Evolutionary conservation across 2,329 filamentous ascomycete genomes (phyloP).

Genomic region (Colletotrichum graminicola): DNA sequence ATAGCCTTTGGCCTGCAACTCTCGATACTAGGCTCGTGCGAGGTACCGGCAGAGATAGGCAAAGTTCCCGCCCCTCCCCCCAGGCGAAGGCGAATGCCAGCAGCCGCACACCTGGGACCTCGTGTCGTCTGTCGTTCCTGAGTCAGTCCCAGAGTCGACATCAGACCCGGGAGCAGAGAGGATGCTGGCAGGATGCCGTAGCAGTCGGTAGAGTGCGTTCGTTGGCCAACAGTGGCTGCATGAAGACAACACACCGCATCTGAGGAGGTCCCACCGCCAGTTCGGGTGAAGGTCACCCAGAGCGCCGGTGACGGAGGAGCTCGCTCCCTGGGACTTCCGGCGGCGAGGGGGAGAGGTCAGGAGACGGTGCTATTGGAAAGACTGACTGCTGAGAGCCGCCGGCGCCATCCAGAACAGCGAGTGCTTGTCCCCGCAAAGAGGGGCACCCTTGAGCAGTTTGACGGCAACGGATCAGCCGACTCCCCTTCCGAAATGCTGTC

Average conservation of each 20-base stretch:
- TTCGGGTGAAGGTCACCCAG: slow-evolving; percentile 31
- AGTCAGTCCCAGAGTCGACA: neutral
- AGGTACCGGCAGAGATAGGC: slow-evolving; percentile 25
- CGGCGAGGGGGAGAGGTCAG: slow-evolving; percentile 13
- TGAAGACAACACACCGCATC: slow-evolving; percentile 1
- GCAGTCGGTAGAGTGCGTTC: neutral
- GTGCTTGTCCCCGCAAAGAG: slow-evolving; percentile 12
- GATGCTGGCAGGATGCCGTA: neutral
- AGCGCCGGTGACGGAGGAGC: slow-evolving; percentile 30
- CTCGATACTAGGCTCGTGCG: slow-evolving; percentile 33
- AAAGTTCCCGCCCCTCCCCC: slow-evolving; percentile 38
- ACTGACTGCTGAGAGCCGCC: slow-evolving; percentile 4
- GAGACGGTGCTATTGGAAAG: slow-evolving; percentile 1
- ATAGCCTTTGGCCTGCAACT: slow-evolving; percentile 35
- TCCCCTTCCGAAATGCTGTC: neutral
- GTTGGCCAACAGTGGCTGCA: neutral
- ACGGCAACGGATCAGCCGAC: slow-evolving; percentile 20
- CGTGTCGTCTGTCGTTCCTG: slow-evolving; percentile 1
- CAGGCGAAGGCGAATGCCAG: slow-evolving; percentile 24
- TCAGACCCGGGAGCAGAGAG: neutral
- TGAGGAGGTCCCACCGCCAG: slow-evolving; percentile 31
- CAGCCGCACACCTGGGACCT: neutral
- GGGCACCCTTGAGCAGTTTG: slow-evolving; percentile 1
- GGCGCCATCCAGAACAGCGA: neutral
- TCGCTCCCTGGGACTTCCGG: neutral